A percentile compares a stretch with the other conserved stretches of the same genome.
Conservation (phyloP, 768 basidiomycete species). For the Dioszegia aurantiaca region DNA sequence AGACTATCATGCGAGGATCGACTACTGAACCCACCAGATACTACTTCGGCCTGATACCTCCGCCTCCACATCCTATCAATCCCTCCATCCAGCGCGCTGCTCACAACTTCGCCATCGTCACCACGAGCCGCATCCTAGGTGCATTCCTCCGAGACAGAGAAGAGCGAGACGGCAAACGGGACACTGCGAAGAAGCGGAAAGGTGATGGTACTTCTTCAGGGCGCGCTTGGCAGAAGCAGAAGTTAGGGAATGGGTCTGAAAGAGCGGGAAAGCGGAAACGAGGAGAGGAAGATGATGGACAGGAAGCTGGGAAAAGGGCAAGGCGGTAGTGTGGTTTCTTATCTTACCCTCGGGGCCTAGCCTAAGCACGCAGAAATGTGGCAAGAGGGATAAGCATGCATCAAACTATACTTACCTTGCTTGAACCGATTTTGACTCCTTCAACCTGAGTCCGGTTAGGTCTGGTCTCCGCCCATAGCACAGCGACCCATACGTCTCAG, state of each 20-base stretch:
- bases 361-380: not conserved
- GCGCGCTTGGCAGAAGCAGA: not conserved
- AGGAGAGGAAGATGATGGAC: not conserved
- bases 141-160: not conserved
- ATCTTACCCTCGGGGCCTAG: not conserved
- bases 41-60: not conserved
- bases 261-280: not conserved
- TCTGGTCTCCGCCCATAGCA: slow-evolving; percentile 46
- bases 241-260: not conserved
- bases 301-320: not conserved
- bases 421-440: slow-evolving; percentile 28
- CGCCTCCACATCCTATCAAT: not conserved
- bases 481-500: slow-evolving; percentile 49
- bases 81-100: not conserved
- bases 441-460: slow-evolving; percentile 37
- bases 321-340: not conserved
- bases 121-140: not conserved
- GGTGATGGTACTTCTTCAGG: not conserved
- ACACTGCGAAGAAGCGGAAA: not conserved
- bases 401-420: slow-evolving; percentile 46
- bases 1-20: not conserved
- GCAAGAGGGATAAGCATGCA: slow-evolving; percentile 1
- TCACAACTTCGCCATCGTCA: slow-evolving; percentile 2
- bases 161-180: not conserved
- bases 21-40: not conserved